Evolutionary conservation across 768 basidiomycete genomes (phyloP).

Genomic region (Pisolithus marmoratus): DNA sequence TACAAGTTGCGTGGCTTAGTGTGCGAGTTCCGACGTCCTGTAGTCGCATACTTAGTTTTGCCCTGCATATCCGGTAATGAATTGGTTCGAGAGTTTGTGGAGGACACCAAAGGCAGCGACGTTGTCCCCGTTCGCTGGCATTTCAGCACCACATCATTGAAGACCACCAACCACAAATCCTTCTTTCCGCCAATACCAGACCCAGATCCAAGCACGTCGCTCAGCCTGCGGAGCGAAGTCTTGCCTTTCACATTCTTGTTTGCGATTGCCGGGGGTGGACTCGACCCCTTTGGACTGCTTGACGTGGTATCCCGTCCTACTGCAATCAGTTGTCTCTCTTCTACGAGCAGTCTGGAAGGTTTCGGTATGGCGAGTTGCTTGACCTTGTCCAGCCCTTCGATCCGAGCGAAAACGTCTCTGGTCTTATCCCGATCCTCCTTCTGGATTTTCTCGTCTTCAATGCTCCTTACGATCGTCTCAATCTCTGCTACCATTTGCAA

Average conservation of each 20-base stretch:
- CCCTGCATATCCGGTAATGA: conserved; percentile 82
- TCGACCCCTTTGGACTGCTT: conserved; percentile 21
- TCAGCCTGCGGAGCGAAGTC: conserved; percentile 82
- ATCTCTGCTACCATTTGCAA: conserved; percentile 96
- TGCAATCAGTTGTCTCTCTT: conserved; percentile 55
- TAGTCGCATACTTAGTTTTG: conserved; percentile 79
- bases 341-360: conserved; percentile 79
- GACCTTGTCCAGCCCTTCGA: conserved; percentile 93
- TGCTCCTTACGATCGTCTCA: conserved; percentile 91
- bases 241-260: conserved; percentile 69
- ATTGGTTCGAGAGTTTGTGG: conserved; percentile 61
- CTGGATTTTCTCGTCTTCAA: conserved; percentile 97
- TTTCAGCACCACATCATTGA: conserved; percentile 91
- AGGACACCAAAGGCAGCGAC: conserved; percentile 67
- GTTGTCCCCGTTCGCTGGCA: conserved; percentile 91
- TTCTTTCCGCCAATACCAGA: conserved; percentile 62
- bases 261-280: conserved; percentile 31
- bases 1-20: conserved; percentile 88
- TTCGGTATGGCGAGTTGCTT: conserved; percentile 90
- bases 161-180: conserved; percentile 91
- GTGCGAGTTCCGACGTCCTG: conserved; percentile 68
- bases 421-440: conserved; percentile 96
- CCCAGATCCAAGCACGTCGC: conserved; percentile 72
- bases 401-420: conserved; percentile 90
- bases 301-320: conserved; percentile 26